Base-by-base conservation (phyloP, 352 stramenopile species). In the Phytophthora melonis region DNA sequence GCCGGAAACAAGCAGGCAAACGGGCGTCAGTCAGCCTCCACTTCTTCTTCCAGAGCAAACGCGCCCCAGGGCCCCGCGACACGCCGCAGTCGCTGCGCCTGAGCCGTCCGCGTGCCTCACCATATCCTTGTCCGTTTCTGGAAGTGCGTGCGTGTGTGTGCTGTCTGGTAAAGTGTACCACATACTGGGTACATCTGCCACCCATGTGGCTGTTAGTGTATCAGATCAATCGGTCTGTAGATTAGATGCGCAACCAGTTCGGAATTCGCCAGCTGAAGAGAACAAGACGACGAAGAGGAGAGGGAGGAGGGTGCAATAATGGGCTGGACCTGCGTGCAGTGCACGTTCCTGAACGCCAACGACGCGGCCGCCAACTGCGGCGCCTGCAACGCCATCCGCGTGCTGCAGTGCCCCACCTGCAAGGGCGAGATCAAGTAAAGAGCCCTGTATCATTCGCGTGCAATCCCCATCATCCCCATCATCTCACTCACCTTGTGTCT, bases 291-390 rank as follows among this genome's bases (percentile, higher is more conserved):
- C 23, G 45, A 41, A 41, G 8, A 13, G 3, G 9, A 41, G 34
- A 41, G 13, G 34, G 10, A 13, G 3, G 9, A 41, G 34, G 10
- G 13, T 6, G 10, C 13, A 10, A 21, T 1, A 23, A 82, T 82
- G 77, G 63, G 57, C 18, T 89, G 82, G 82, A 80, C 63, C 25
- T 89, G 82, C 21, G 54, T 59, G 18, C 61, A 80, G 18, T 91
- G 84, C 63, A 88, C 80, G 49, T 84, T 84, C 41, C 25, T 66
- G 55, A 91, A 89, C 45, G 72, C 74, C 5, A 74, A 82, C 49
- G 73, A 84, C 14, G 52, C 55, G 27, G 70, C 75, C 14, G 69
- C 62, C 23, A 78, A 60, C 18, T 91, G 84, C 59, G 66, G 66
- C 0, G 75, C 81, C 14, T 91, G 84, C 71, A 73, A 76, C n/a